These are phyloP conservation scores for Venturia nashicola DNA, from an alignment of 2,329 filamentous ascomycete species.

Conservation along the genomic window DNA sequence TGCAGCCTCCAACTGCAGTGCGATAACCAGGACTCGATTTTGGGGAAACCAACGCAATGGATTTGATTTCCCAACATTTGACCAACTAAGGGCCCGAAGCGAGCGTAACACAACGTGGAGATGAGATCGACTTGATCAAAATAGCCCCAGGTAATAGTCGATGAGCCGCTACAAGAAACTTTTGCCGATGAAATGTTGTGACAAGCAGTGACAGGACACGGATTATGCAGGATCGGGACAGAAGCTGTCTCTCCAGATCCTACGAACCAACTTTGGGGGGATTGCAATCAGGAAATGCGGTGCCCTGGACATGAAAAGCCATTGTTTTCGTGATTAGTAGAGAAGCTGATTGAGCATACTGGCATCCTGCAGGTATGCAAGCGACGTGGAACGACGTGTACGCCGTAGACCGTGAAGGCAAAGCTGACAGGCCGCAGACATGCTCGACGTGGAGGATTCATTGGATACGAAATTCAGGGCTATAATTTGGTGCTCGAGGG, in stretches of 20 bases:
- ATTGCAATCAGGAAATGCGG: not conserved
- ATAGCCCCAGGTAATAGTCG: not conserved
- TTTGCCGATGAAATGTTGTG: not conserved
- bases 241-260: not conserved
- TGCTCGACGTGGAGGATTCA: not conserved
- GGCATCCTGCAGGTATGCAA: not conserved
- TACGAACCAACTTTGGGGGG: not conserved
- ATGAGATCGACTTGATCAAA: not conserved
- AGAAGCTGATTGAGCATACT: not conserved
- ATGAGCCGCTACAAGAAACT: too few species aligned
- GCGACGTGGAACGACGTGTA: not conserved
- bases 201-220: not conserved
- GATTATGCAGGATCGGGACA: not conserved
- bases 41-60: not conserved
- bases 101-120: not conserved
- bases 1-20: not conserved
- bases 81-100: not conserved
- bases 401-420: not conserved
- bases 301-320: not conserved
- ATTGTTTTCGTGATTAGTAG: not conserved
- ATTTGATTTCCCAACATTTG: not conserved
- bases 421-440: not conserved
- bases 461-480: not conserved
- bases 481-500: not conserved
- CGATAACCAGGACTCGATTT: not conserved